These are phyloP conservation scores for Aspergillus fijiensis DNA, from an alignment of 2,329 filamentous ascomycete genomes.

Conservation along the genomic window DNA sequence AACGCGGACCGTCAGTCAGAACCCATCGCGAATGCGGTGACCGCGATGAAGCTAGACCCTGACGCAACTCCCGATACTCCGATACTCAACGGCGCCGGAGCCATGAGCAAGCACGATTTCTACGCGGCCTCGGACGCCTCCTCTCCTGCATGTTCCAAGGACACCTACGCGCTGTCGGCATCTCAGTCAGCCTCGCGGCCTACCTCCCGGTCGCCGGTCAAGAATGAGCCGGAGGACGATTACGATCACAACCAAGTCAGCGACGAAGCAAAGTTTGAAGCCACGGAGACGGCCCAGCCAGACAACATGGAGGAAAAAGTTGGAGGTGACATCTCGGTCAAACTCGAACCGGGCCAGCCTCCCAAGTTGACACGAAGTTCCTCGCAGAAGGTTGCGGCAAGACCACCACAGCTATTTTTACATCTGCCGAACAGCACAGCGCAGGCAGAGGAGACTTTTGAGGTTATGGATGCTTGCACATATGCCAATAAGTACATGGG, in stretches of 20 bases:
- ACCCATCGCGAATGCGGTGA: constrained; percentile 37
- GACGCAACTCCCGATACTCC: constrained; percentile 24
- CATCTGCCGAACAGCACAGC: constrained; percentile 75
- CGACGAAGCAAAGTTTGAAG: constrained; percentile 11
- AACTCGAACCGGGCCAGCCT: constrained; percentile 63
- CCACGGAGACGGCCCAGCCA: constrained; percentile 25
- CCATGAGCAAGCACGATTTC: constrained; percentile 22
- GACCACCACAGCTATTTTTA: constrained; percentile 66
- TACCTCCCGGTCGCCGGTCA: constrained; percentile 26
- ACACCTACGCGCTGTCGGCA: constrained; percentile 22
- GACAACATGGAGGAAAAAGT: constrained; percentile 51
- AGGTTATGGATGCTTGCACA: constrained; percentile 78
- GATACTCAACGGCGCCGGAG: constrained; percentile 25
- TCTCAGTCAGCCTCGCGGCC: constrained; percentile 26
- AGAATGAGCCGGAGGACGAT: constrained; percentile 35
- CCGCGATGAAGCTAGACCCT: constrained; percentile 37
- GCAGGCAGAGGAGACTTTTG: constrained; percentile 74
- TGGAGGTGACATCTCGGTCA: constrained; percentile 61
- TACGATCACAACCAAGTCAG: constrained; percentile 12
- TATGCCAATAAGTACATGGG: constrained; percentile 92
- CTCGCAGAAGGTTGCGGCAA: constrained; percentile 66
- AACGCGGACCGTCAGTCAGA: constrained; percentile 40
- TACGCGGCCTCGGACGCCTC: constrained; percentile 19
- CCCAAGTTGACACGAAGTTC: constrained; percentile 72
- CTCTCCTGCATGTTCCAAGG: constrained; percentile 14